Evolutionary conservation across 1,284 basidiomycete species (phyloP).

Genomic region (Leccinum subrobustum): DNA sequence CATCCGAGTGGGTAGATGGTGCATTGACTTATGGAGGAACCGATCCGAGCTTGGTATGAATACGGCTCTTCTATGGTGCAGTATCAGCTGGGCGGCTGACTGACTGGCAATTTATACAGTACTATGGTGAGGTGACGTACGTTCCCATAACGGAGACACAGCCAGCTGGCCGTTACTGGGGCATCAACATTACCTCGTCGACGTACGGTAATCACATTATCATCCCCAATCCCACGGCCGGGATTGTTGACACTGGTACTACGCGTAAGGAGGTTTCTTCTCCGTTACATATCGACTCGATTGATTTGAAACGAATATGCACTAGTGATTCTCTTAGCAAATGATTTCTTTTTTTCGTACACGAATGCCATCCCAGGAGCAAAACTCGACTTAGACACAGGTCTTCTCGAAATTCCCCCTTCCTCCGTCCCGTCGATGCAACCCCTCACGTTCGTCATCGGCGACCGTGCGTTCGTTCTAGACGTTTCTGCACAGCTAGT

Average conservation of each 20-base stretch:
- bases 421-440: background rate
- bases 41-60: conserved; percentile 20
- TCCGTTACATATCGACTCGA: background rate
- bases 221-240: conserved; percentile 21
- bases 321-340: conserved; percentile 22
- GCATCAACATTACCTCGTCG: conserved; percentile 22
- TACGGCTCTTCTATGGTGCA: background rate
- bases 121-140: conserved; percentile 18
- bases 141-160: conserved; percentile 23
- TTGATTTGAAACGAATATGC: background rate
- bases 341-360: conserved; percentile 24
- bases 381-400: background rate
- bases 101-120: conserved; percentile 11
- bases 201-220: conserved; percentile 17
- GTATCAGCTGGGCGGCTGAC: background rate
- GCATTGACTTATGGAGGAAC: conserved; percentile 27
- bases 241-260: conserved; percentile 22
- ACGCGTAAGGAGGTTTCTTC: conserved; percentile 2
- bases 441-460: conserved; percentile 8
- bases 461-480: conserved; percentile 14
- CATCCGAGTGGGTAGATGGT: conserved; percentile 21
- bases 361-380: background rate
- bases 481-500: conserved; percentile 28
- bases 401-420: background rate
- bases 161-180: conserved; percentile 25